phyloP scores from a whole-genome alignment of 139 green algal genomes.

The Gonium pectorale region DNA sequence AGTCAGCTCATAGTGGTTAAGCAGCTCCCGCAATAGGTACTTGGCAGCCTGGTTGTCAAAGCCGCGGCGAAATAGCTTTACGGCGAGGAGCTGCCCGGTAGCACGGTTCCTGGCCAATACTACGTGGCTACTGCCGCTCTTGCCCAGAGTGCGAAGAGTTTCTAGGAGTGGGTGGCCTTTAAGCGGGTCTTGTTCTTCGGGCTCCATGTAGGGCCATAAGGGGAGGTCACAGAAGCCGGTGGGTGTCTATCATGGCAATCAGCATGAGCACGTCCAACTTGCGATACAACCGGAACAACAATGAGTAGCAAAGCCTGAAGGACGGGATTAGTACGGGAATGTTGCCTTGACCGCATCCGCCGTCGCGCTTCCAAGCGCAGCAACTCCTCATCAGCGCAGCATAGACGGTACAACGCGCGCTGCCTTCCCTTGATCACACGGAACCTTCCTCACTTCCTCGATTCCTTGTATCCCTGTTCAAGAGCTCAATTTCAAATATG shows the following conservation, averaged over 20 bases:
- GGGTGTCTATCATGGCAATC: too few species aligned
- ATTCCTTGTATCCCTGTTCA: not conserved
- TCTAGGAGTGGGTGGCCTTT: conserved; percentile 18
- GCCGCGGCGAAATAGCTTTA: conserved; percentile 59
- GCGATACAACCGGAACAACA: too few species aligned
- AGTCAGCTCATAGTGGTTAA: conserved; percentile 53
- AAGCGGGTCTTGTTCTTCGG: conserved; percentile 31
- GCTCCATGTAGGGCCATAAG: too few species aligned
- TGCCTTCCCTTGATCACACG: too few species aligned
- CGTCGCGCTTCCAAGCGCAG: not conserved
- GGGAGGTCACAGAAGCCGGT: too few species aligned
- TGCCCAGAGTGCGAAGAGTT: conserved; percentile 29
- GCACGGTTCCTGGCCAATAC: conserved; percentile 35
- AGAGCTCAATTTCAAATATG: not conserved
- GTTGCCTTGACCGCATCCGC: not conserved
- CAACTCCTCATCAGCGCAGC: not conserved
- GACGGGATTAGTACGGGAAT: too few species aligned
- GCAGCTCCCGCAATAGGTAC: conserved; percentile 40
- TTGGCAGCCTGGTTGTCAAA: conserved; percentile 51
- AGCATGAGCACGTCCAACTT: not conserved
- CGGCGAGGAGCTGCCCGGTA: conserved; percentile 74
- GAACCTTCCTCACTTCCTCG: not conserved
- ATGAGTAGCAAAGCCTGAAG: too few species aligned
- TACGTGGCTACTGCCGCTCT: not conserved
- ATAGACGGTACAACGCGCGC: too few species aligned